Base-by-base conservation (phyloP, 2,329 filamentous ascomycete species). In the Colletotrichum sp. region DNA sequence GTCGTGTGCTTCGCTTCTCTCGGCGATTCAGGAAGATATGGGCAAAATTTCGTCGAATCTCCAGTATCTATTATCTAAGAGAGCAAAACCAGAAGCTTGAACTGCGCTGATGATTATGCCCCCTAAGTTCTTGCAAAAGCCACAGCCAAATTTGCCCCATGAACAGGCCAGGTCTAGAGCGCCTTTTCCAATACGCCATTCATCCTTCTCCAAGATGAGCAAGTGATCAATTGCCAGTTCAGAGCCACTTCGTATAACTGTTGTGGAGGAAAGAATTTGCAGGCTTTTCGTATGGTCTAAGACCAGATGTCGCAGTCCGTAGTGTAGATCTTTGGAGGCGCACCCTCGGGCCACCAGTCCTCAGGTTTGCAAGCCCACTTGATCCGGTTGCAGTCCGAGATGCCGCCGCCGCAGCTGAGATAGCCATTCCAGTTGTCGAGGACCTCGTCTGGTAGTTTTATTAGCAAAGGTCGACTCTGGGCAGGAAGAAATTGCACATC, bases 381-480 rank as follows among this genome's bases (percentile, higher is more conserved):
- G 59, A 67, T 36, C 16, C 32, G 24, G 24, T 70, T 48, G 62
- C 71, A 76, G 34, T 56, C 43, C 2, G 74, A 76, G 8, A 76
- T 64, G 43, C 34, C 38, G 26, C 67, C 36, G 43, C 26, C 34
- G 48, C 74, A 76, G 26, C 55, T 48, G 26, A 76, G 67, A 12
- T 76, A 71, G 10, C 71, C 74, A 34, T 76, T 74, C 67, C 71
- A 76, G 43, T 67, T 76, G 43, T 26, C 36, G 24, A 76, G 16
- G 28, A 71, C 55, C 26, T 16, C 28, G 52, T 74, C 74, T 74
- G 18, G 38, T 43, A 13, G 26, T 48, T 4, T 2, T 1, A 18
- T 52, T 14, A n/a, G 18, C 26, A 7, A 10, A 18, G 2, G 1
- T 5, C 14, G 1, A 13, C 18, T n/a, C 3, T 0, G 3, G 21